phyloP scores from a whole-genome alignment of 2,329 filamentous ascomycete species.

The Chaetomiaceae sp. region DNA sequence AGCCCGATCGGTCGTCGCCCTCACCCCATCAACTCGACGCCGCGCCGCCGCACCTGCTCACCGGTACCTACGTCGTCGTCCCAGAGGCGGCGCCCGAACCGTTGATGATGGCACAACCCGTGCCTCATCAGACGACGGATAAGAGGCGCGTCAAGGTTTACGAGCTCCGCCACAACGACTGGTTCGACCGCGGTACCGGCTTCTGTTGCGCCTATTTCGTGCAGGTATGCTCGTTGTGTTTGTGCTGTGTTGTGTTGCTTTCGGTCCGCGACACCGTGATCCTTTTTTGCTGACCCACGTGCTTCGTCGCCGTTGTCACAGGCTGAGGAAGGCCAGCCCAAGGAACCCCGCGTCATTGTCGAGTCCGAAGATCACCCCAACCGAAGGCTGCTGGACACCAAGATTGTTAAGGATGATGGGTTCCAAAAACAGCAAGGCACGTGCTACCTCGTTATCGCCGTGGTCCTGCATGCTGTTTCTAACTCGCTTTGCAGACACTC shows the following conservation, averaged over 20 bases:
- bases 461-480: conserved; percentile 24
- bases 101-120: conserved; percentile 65
- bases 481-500: conserved; percentile 60
- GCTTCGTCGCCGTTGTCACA: conserved; percentile 26
- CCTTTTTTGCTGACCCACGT: conserved; percentile 1
- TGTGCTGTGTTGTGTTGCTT: no score
- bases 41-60: conserved; percentile 44
- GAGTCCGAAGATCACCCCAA: conserved; percentile 89
- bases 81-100: conserved; percentile 52
- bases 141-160: conserved; percentile 93
- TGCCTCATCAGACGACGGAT: conserved; percentile 62
- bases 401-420: conserved; percentile 86
- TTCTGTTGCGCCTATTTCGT: conserved; percentile 79
- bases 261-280: conserved; percentile 34
- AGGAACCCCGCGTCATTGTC: conserved; percentile 83
- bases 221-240: conserved; percentile 49
- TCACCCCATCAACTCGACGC: conserved; percentile 53
- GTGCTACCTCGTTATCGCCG: conserved; percentile 34
- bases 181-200: conserved; percentile 95
- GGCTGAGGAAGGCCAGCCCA: conserved; percentile 55
- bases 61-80: conserved; percentile 44
- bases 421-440: conserved; percentile 94
- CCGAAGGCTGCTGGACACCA: conserved; percentile 78
- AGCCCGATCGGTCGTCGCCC: conserved; percentile 51
- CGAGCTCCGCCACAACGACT: conserved; percentile 96